Percentiles rank a stretch among this genome's conserved stretches.
Conservation (phyloP, 345 rosid genomes). For the Trapa incisa region DNA sequence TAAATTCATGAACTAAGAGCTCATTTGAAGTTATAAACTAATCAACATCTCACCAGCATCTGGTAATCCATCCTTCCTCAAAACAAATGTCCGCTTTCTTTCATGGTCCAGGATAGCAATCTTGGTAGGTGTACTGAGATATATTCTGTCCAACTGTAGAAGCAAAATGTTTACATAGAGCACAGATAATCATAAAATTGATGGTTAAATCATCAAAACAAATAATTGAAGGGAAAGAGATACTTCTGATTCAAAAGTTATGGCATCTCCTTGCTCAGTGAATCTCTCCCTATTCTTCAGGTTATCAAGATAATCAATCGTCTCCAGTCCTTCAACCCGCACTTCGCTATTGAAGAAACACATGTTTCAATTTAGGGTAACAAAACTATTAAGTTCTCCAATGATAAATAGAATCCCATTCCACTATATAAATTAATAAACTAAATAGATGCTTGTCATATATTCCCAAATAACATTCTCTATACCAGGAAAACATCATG, state of each 20-base stretch:
- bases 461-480: background rate
- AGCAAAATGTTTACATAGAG: background rate
- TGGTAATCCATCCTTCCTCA: slow-evolving; percentile 54
- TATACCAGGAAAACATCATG: background rate
- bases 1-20: background rate
- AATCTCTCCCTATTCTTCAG: slow-evolving; percentile 36
- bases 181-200: background rate
- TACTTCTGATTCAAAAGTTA: slow-evolving; percentile 55
- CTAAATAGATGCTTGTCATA: background rate
- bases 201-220: background rate
- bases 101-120: slow-evolving; percentile 56
- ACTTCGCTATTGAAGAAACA: slow-evolving; percentile 41
- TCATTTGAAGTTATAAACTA: background rate
- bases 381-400: background rate
- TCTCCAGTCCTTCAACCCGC: slow-evolving; percentile 55
- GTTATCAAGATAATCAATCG: slow-evolving; percentile 49
- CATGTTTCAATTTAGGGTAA: background rate
- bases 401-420: background rate
- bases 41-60: slow-evolving; percentile 40
- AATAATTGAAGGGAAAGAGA: slow-evolving; percentile 4
- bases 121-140: slow-evolving; percentile 46
- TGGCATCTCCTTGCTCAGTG: slow-evolving; percentile 59
- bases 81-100: slow-evolving; percentile 44
- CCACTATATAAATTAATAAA: background rate
- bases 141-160: slow-evolving; percentile 34